Percentiles rank a stretch among this genome's conserved stretches.
Conservation (phyloP, 2,329 filamentous ascomycete species). For the Neonectria hederae region DNA sequence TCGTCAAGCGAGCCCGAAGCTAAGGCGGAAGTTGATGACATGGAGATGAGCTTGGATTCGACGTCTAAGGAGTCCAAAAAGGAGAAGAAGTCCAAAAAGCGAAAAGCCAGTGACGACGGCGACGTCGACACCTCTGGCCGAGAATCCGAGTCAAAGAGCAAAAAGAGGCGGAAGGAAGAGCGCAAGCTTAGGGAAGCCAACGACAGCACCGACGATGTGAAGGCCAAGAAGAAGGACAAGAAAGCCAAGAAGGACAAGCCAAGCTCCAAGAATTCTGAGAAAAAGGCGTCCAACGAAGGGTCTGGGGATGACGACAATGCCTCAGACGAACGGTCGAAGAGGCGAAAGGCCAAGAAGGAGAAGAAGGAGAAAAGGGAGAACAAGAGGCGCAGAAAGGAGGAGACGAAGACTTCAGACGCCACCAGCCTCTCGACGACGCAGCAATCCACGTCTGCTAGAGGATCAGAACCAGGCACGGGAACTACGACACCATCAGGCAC, state of each 20-base stretch:
- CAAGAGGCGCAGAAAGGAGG: conserved; percentile 62
- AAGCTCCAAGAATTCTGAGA: conserved; percentile 37
- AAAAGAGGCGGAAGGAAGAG: conserved; percentile 50
- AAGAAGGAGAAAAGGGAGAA: conserved; percentile 55
- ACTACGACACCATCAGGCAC: conserved; percentile 54
- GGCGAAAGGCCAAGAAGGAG: conserved; percentile 52
- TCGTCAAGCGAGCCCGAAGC: conserved; percentile 19
- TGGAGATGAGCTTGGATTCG: conserved; percentile 36
- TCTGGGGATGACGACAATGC: conserved; percentile 35
- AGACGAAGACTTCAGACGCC: conserved; percentile 39
- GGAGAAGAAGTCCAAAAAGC: conserved; percentile 60
- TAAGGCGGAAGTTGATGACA: conserved; percentile 30
- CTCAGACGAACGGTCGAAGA: conserved; percentile 44
- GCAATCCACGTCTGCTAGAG: conserved; percentile 39
- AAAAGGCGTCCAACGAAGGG: conserved; percentile 32
- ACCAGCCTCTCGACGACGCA: conserved; percentile 22
- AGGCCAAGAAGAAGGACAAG: conserved; percentile 41
- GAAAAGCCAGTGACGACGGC: conserved; percentile 55
- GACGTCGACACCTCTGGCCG: conserved; percentile 43
- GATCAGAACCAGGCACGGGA: conserved; percentile 48
- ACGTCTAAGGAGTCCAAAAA: conserved; percentile 46
- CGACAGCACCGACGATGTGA: conserved; percentile 26
- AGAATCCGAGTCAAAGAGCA: conserved; percentile 48
- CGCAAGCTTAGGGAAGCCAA: conserved; percentile 46
- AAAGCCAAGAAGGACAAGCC: conserved; percentile 55